A percentile compares a stretch with the other conserved stretches of the same genome.
phyloP scores from a whole-genome alignment of 139 green algal genomes.

The Limnomonas spitsbergensis region DNA sequence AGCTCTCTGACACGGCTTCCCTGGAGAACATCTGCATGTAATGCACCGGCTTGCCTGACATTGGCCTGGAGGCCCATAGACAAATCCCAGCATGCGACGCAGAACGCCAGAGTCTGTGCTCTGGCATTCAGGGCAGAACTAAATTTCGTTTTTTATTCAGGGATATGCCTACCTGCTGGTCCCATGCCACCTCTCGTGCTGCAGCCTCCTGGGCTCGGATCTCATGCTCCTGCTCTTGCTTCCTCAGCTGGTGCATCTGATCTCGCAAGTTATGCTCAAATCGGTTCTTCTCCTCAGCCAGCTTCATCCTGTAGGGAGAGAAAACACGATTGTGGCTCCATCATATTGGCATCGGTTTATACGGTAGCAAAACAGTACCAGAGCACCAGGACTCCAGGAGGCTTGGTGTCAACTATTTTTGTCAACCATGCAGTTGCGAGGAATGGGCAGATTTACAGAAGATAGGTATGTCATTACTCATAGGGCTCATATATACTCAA shows the following conservation, averaged over 20 bases:
- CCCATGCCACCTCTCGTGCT: not conserved
- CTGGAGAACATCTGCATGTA: no score
- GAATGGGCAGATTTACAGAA: no score
- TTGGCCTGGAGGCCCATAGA: no score
- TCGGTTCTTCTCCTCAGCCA: not conserved
- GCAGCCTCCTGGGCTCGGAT: not conserved
- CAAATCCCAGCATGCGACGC: no score
- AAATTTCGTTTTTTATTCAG: no score
- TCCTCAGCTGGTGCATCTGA: not conserved
- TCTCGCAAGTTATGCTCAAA: not conserved
- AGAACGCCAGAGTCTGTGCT: no score
- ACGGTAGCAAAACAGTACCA: not conserved
- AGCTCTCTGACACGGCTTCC: no score
- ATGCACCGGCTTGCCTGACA: no score
- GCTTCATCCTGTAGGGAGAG: not conserved
- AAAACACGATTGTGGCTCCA: not conserved
- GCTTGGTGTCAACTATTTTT: not conserved
- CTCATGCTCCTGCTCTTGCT: not conserved
- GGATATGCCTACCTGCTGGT: not conserved
- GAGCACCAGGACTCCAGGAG: not conserved
- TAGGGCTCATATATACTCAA: no score
- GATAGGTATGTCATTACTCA: no score
- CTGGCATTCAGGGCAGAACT: no score
- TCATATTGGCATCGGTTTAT: not conserved
- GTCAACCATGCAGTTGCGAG: not conserved